phyloP scores from a whole-genome alignment of 2,329 filamentous ascomycete species.

The Purpureocillium lavendulum region DNA sequence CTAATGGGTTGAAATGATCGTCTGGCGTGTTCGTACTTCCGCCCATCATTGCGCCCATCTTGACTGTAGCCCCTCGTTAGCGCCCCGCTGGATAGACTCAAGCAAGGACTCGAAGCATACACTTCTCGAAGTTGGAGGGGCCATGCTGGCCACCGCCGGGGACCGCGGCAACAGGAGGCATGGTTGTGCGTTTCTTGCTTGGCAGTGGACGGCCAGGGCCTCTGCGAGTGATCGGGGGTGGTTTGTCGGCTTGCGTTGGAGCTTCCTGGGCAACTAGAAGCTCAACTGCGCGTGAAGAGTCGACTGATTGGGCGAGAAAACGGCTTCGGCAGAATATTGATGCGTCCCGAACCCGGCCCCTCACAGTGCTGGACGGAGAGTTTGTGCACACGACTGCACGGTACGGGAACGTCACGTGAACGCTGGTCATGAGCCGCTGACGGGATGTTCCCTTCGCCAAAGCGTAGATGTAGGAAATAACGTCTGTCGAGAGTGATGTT shows the following conservation, averaged over 20 bases:
- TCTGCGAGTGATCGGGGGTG: background rate
- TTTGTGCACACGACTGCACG: too few relatives aligned
- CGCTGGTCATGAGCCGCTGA: slow-evolving; percentile 19
- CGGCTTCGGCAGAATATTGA: slow-evolving; percentile 18
- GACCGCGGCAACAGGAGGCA: slow-evolving; percentile 33
- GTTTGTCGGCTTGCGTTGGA: too few relatives aligned
- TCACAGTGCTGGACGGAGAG: slow-evolving; percentile 18
- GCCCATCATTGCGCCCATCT: slow-evolving; percentile 99
- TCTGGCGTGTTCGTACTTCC: slow-evolving; percentile 60
- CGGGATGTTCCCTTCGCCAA: background rate
- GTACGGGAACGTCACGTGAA: slow-evolving; percentile 23
- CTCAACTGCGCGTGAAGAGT: background rate
- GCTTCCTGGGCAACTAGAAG: too few relatives aligned
- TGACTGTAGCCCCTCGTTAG: slow-evolving; percentile 29
- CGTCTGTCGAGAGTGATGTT: too few relatives aligned
- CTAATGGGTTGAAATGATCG: background rate
- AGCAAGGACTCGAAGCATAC: slow-evolving; percentile 24
- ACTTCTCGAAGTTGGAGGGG: slow-evolving; percentile 46
- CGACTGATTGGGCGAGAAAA: slow-evolving; percentile 16
- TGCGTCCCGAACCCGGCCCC: slow-evolving; percentile 9
- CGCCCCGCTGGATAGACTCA: background rate
- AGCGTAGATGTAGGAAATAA: too few relatives aligned
- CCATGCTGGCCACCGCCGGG: slow-evolving; percentile 32
- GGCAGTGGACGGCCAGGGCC: background rate
- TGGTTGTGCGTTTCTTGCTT: slow-evolving; percentile 9